Evolutionary conservation across 78 protist genomes (phyloP).

Genomic region (Dictyostelium purpureum): DNA sequence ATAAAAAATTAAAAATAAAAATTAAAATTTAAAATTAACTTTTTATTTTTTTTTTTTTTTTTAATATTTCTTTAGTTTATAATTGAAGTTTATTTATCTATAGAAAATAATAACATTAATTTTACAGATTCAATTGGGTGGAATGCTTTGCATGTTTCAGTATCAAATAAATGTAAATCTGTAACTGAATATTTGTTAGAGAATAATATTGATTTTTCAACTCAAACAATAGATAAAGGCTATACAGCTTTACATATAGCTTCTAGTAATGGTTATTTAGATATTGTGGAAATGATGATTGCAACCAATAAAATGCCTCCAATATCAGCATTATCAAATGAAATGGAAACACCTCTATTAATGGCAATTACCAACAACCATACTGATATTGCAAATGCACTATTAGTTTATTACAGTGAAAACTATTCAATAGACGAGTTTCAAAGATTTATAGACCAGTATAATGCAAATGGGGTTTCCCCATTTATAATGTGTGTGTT

Average conservation of each 20-base stretch:
- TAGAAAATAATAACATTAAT: neutral
- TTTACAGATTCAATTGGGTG: constrained; percentile 11
- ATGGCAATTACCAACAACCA: constrained; percentile 28
- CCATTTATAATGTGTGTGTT: constrained; percentile 35
- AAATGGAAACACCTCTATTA: constrained; percentile 21
- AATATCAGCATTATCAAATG: neutral
- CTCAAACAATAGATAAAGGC: constrained; percentile 41
- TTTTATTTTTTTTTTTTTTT: neutral
- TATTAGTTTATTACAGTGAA: neutral
- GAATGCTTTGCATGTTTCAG: constrained; percentile 42
- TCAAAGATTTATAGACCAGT: neutral
- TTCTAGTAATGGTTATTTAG: constrained; percentile 37
- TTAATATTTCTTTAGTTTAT: neutral
- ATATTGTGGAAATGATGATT: constrained; percentile 13
- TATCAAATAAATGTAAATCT: neutral
- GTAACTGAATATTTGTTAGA: neutral
- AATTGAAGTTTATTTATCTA: neutral
- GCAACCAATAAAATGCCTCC: neutral
- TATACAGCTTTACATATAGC: constrained; percentile 64
- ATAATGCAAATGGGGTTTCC: constrained; percentile 42
- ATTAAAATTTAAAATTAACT: no score
- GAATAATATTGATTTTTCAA: neutral
- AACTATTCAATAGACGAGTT: neutral
- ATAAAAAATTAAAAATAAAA: no score
- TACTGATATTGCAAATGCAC: neutral